These are phyloP conservation scores for Ormosia semicastrata DNA, from an alignment of 306 rosid species.

Conservation along the genomic window DNA sequence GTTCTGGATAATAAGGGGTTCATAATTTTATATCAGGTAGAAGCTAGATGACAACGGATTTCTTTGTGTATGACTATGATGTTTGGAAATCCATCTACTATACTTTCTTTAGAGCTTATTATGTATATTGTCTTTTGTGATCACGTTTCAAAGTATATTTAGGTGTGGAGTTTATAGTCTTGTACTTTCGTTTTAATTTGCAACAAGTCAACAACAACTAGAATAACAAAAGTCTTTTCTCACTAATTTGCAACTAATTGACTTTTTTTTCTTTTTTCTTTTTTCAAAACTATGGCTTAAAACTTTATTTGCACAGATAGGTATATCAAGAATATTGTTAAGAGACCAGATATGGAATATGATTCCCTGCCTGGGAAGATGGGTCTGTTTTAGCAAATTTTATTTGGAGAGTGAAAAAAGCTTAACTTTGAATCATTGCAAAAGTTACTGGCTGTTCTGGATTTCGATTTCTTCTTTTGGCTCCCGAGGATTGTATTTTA, in stretches of 20 bases:
- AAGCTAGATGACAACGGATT: background rate
- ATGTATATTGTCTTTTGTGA: background rate
- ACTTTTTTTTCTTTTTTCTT: too few species aligned
- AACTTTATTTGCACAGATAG: background rate
- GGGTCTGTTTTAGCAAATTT: background rate
- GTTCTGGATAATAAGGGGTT: background rate
- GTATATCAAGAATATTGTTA: background rate
- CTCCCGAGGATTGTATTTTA: background rate
- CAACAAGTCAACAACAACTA: background rate
- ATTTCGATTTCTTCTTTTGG: background rate
- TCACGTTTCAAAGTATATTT: background rate
- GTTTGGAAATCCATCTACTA: background rate
- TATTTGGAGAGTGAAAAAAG: background rate
- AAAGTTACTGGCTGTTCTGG: background rate
- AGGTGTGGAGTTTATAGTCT: background rate
- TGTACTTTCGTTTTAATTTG: background rate
- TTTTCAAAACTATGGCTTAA: too few species aligned
- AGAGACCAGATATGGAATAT: background rate
- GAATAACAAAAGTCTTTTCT: background rate
- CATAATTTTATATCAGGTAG: background rate
- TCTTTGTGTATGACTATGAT: background rate
- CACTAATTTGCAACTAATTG: background rate
- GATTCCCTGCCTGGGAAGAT: background rate
- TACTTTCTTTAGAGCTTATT: constrained; percentile 1
- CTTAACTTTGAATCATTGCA: background rate